These are phyloP conservation scores for Coniochaeta hoffmannii DNA, from an alignment of 2,329 filamentous ascomycete species.

Conservation along the genomic window DNA sequence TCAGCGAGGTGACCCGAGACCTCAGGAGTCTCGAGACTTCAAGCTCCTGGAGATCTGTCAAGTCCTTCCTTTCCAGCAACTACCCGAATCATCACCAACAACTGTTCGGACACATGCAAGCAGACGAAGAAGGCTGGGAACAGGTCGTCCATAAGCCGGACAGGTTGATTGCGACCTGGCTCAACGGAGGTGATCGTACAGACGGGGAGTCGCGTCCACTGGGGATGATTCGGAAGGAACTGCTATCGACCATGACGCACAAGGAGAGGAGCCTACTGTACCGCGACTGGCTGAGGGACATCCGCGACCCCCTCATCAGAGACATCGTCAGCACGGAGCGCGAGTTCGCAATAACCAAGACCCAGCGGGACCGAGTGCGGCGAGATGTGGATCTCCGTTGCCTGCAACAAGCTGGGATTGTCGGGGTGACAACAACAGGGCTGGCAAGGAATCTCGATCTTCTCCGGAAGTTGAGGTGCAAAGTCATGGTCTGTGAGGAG, in stretches of 20 bases:
- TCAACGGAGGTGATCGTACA: not conserved
- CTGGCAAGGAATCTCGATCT: slow-evolving; percentile 43
- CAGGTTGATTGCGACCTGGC: not conserved
- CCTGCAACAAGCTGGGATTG: slow-evolving; percentile 33
- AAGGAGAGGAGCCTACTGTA: not conserved
- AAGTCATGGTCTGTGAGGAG: slow-evolving; percentile 60
- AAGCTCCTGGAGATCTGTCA: not conserved
- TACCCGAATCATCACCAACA: not conserved
- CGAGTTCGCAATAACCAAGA: slow-evolving; percentile 5
- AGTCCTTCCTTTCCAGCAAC: not conserved
- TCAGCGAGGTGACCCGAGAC: not conserved
- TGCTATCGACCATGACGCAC: too few species aligned
- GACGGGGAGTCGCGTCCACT: too few species aligned
- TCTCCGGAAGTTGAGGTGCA: slow-evolving; percentile 39
- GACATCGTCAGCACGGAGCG: slow-evolving; percentile 10
- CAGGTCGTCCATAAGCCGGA: not conserved
- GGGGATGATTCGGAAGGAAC: not conserved
- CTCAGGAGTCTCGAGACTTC: not conserved
- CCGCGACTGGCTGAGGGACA: slow-evolving; percentile 23
- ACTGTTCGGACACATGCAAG: not conserved
- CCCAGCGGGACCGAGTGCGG: slow-evolving; percentile 8
- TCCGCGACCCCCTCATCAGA: too few species aligned
- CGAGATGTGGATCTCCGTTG: slow-evolving; percentile 28
- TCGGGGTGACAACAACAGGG: slow-evolving; percentile 54
- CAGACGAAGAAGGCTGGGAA: not conserved